Evolutionary conservation across 2,329 filamentous ascomycete genomes (phyloP).

Genomic region (Nigrospora sphaerica): DNA sequence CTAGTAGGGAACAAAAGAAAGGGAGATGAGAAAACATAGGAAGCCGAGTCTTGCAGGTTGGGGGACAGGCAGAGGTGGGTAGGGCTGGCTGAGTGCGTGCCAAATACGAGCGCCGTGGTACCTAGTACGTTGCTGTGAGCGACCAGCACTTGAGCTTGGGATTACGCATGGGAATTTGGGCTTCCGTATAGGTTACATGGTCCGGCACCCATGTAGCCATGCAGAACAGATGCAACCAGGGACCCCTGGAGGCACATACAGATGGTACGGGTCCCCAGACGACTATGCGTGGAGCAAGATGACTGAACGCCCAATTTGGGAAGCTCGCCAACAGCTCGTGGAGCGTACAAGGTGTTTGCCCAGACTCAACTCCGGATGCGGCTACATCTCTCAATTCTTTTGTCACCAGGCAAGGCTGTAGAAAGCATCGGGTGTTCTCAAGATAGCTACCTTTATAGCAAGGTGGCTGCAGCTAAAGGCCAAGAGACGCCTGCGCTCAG

Average conservation of each 20-base stretch:
- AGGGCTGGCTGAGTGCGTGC: conserved; percentile 1
- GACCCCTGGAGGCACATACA: conserved; percentile 14
- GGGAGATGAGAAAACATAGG: conserved; percentile 11
- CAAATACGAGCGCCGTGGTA: not conserved
- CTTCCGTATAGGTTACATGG: conserved; percentile 11
- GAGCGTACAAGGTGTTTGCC: too few species aligned
- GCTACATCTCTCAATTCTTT: too few species aligned
- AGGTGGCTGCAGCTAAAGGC: too few species aligned
- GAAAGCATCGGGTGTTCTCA: too few species aligned
- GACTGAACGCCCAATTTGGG: conserved; percentile 6
- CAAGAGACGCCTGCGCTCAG: too few species aligned
- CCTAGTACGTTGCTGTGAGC: too few species aligned
- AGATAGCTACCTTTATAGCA: too few species aligned
- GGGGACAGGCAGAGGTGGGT: not conserved
- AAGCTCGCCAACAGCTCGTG: not conserved
- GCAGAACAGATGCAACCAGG: conserved; percentile 11
- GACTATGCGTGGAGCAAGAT: conserved; percentile 10
- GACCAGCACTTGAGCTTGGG: too few species aligned
- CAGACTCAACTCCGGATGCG: too few species aligned
- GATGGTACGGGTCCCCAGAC: conserved; percentile 8
- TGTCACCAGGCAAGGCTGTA: too few species aligned
- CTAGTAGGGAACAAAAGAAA: conserved; percentile 7
- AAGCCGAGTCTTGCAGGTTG: conserved; percentile 1
- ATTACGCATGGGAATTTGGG: too few species aligned
- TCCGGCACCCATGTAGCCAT: conserved; percentile 8